phyloP scores from a whole-genome alignment of 345 rosid species.

The Hibiscus syriacus region DNA sequence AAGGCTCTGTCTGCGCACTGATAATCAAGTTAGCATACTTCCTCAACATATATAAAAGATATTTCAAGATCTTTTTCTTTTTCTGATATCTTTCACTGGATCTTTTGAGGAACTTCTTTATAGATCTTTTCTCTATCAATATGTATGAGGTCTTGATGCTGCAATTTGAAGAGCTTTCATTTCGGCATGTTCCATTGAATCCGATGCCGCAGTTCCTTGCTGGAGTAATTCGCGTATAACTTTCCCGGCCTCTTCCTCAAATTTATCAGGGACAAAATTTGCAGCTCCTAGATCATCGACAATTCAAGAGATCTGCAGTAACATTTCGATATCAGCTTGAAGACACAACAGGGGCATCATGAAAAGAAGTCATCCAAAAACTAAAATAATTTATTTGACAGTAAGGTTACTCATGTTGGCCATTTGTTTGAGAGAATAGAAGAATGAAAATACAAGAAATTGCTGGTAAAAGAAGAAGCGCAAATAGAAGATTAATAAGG shows the following conservation, averaged over 20 bases:
- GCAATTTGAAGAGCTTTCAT: slow-evolving; percentile 41
- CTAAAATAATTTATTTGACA: no score
- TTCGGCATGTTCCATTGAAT: slow-evolving; percentile 34
- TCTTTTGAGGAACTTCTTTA: slow-evolving; percentile 37
- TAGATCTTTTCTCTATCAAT: slow-evolving; percentile 53
- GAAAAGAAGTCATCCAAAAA: no score
- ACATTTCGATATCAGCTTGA: slow-evolving; percentile 14
- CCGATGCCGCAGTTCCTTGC: slow-evolving; percentile 31
- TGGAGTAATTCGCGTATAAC: slow-evolving; percentile 44
- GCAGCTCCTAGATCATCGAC: slow-evolving; percentile 52
- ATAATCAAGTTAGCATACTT: slow-evolving; percentile 38
- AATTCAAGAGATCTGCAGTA: slow-evolving; percentile 55
- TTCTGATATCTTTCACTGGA: slow-evolving; percentile 26
- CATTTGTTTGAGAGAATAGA: no score
- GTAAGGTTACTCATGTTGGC: no score
- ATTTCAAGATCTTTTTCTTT: slow-evolving; percentile 40
- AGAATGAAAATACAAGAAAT: neutral
- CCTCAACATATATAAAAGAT: slow-evolving; percentile 47
- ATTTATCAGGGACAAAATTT: slow-evolving; percentile 42
- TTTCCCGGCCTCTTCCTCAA: slow-evolving; percentile 74
- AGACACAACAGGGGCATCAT: neutral
- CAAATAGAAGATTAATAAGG: neutral
- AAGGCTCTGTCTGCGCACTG: slow-evolving; percentile 30
- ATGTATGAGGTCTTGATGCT: slow-evolving; percentile 43
- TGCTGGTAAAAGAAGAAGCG: neutral